Conservation (phyloP, 352 stramenopile genomes). For the Pythium sukuiense region DNA sequence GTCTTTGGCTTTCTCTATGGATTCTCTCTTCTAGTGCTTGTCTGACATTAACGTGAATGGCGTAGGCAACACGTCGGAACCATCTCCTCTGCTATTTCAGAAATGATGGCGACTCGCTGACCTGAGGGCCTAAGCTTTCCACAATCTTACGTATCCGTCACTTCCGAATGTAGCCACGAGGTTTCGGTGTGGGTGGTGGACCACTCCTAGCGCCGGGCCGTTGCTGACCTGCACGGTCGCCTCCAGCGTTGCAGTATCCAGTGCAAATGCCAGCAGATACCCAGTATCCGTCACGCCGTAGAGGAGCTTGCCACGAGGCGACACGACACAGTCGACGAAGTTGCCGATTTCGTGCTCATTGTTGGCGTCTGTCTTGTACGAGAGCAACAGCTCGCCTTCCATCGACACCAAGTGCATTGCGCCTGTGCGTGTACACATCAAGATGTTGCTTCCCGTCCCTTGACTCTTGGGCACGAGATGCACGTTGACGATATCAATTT, state of each 20-base stretch:
- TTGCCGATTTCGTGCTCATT: constrained; percentile 67
- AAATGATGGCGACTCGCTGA: constrained; percentile 29
- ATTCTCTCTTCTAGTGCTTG: not conserved
- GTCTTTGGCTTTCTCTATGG: not conserved
- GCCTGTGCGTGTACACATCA: constrained; percentile 85
- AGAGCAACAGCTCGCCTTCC: constrained; percentile 53
- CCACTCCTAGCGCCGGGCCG: constrained; percentile 73
- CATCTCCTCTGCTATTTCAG: constrained; percentile 43
- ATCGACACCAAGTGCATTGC: constrained; percentile 84
- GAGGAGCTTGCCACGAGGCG: constrained; percentile 79
- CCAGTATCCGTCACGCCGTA: constrained; percentile 89
- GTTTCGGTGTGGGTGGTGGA: constrained; percentile 89
- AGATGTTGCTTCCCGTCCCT: constrained; percentile 55
- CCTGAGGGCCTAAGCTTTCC: constrained; percentile 58
- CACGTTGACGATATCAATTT: constrained; percentile 79
- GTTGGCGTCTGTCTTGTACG: constrained; percentile 65
- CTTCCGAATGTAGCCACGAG: constrained; percentile 87
- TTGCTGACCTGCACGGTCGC: constrained; percentile 82
- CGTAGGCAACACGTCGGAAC: constrained; percentile 20
- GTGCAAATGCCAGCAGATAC: constrained; percentile 71
- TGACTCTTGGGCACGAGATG: constrained; percentile 58
- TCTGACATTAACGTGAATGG: not conserved
- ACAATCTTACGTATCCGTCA: constrained; percentile 82
- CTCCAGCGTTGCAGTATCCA: constrained; percentile 60
- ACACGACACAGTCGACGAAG: constrained; percentile 87